Conservation (phyloP, 2,329 filamentous ascomycete genomes). For the Pestalotiopsis sp. region DNA sequence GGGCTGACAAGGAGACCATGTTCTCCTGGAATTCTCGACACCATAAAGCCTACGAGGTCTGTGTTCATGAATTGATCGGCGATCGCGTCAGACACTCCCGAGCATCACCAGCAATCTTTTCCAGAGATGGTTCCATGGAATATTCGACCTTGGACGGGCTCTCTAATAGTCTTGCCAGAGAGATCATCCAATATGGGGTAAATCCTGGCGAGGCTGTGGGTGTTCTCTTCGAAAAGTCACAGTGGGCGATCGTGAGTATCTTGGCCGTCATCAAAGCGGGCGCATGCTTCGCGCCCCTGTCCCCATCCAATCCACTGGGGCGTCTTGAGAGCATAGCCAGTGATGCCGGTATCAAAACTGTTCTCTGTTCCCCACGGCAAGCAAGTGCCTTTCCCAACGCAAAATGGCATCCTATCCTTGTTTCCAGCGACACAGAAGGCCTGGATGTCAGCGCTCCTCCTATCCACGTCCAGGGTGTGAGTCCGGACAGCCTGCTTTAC, state of each 20-base stretch:
- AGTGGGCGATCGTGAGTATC: background rate
- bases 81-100: background rate
- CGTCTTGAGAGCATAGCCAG: background rate
- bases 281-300: background rate
- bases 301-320: background rate
- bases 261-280: constrained; percentile 3
- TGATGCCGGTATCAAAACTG: background rate
- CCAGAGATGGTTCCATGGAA: background rate
- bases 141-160: background rate
- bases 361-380: background rate
- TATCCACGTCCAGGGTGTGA: background rate
- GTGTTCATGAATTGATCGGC: background rate
- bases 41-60: background rate
- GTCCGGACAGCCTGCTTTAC: constrained; percentile 22
- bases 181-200: background rate
- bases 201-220: background rate
- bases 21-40: background rate
- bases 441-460: no score
- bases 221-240: background rate
- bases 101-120: background rate
- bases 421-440: background rate
- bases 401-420: background rate
- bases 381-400: background rate
- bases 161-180: background rate
- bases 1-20: background rate